Evolutionary conservation across 2,329 filamentous ascomycete genomes (phyloP).

Genomic region (Hypoxylon sp.): DNA sequence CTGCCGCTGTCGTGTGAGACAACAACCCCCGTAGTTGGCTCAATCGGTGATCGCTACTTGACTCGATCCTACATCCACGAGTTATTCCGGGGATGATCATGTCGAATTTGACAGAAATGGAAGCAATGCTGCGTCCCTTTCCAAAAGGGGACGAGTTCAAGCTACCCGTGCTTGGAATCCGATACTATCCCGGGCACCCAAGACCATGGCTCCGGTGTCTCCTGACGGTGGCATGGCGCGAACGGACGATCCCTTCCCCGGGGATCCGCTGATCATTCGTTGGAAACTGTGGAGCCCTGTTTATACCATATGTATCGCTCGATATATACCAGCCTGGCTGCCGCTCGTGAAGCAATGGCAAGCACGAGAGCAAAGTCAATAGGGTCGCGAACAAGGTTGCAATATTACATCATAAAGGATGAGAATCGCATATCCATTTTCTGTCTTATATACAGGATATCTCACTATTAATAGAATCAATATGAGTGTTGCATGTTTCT

Average conservation of each 20-base stretch:
- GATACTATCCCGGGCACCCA: neutral
- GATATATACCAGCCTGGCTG: neutral
- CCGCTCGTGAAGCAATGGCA: neutral
- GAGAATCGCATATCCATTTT: neutral
- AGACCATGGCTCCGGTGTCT: neutral
- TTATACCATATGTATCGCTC: neutral
- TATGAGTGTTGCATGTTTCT: neutral
- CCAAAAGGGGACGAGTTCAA: neutral
- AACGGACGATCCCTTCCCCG: neutral
- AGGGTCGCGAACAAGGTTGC: neutral
- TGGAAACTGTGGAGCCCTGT: neutral
- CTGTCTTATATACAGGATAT: neutral
- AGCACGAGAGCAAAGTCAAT: neutral
- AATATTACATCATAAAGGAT: neutral
- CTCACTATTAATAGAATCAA: slow-evolving; percentile 6
- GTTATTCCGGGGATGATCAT: neutral
- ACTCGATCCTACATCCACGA: neutral
- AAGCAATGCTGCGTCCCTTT: neutral
- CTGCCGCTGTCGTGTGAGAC: neutral
- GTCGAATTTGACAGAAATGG: neutral
- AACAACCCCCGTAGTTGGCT: neutral
- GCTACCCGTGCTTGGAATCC: neutral
- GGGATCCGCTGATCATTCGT: slow-evolving; percentile 1
- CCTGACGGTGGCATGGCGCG: slow-evolving; percentile 2
- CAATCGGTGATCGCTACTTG: neutral